These are phyloP conservation scores for Aquilaria yunnanensis DNA, from an alignment of 345 rosid genomes.

Conservation along the genomic window DNA sequence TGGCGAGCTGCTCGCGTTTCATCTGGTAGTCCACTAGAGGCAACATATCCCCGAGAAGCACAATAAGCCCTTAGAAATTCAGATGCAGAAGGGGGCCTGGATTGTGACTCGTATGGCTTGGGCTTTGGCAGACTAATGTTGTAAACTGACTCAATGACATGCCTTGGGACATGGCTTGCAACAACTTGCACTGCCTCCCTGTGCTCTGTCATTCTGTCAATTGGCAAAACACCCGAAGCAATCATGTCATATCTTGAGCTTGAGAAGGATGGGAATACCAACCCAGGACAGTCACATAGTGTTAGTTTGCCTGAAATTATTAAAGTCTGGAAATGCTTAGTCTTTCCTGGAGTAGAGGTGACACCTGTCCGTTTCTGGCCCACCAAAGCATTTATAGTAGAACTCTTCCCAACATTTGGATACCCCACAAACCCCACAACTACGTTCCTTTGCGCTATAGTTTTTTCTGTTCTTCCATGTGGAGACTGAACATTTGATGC, in stretches of 20 bases:
- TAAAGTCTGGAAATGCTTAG: conserved; percentile 91
- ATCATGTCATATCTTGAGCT: conserved; percentile 89
- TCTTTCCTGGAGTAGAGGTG: conserved; percentile 93
- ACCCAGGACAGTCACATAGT: conserved; percentile 88
- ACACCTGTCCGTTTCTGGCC: conserved; percentile 94
- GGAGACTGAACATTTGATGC: conserved; percentile 20
- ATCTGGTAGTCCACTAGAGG: conserved; percentile 93
- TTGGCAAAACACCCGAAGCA: conserved; percentile 91
- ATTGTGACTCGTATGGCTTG: conserved; percentile 68
- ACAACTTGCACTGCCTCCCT: conserved; percentile 88
- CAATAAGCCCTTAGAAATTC: conserved; percentile 71
- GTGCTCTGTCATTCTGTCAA: conserved; percentile 87
- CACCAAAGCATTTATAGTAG: conserved; percentile 88
- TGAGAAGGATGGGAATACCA: conserved; percentile 89
- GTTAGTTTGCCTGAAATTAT: conserved; percentile 75
- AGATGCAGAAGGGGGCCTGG: conserved; percentile 71
- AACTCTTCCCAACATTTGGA: conserved; percentile 95
- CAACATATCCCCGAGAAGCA: conserved; percentile 80
- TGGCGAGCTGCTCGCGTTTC: conserved; percentile 85
- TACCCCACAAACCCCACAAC: conserved; percentile 90
- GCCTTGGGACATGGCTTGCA: conserved; percentile 68
- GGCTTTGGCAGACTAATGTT: conserved; percentile 78
- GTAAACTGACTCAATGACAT: conserved; percentile 58
- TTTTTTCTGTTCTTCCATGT: conserved; percentile 14
- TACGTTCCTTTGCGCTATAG: conserved; percentile 32